Percentiles rank a stretch among this genome's conserved stretches.
These are phyloP conservation scores for Hanseniaspora gamundiae DNA, from an alignment of 1,139 yeast genomes.

Conservation along the genomic window DNA sequence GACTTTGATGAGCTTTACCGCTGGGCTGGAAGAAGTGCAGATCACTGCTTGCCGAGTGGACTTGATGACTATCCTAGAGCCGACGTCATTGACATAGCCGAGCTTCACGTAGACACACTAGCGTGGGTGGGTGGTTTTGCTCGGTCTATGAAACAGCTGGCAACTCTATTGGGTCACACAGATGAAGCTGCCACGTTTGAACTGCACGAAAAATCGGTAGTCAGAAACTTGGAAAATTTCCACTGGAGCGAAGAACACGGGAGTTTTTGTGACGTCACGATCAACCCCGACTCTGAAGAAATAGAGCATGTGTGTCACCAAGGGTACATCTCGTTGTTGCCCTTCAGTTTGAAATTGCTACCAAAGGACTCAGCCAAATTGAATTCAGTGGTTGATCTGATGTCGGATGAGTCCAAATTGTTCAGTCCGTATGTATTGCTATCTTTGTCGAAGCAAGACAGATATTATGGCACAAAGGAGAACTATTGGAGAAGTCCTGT, in stretches of 20 bases:
- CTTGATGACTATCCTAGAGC: conserved; percentile 93
- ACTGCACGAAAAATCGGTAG: conserved; percentile 42
- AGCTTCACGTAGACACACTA: conserved; percentile 76
- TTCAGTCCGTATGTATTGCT: conserved; percentile 77
- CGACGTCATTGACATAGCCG: conserved; percentile 52
- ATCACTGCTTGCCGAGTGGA: conserved; percentile 88
- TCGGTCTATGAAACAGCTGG: conserved; percentile 63
- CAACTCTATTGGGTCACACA: conserved; percentile 44
- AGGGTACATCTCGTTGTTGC: conserved; percentile 81
- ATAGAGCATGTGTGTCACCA: conserved; percentile 59
- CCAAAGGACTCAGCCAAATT: conserved; percentile 41
- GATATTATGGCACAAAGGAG: conserved; percentile 62
- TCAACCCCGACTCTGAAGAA: conserved; percentile 54
- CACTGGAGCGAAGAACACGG: conserved; percentile 68
- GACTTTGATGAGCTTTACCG: conserved; percentile 66
- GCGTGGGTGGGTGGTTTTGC: conserved; percentile 95
- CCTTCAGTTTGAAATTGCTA: conserved; percentile 65
- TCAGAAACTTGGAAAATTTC: conserved; percentile 50
- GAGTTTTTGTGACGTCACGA: conserved; percentile 76
- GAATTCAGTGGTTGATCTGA: conserved; percentile 38
- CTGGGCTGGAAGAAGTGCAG: conserved; percentile 85
- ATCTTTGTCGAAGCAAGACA: conserved; percentile 62
- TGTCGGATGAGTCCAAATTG: conserved; percentile 58
- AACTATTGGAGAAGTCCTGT: conserved; percentile 95
- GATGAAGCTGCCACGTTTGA: conserved; percentile 47